Base-by-base conservation (phyloP, 805 yeast species). In the Saccharomycodes ludwigii region DNA sequence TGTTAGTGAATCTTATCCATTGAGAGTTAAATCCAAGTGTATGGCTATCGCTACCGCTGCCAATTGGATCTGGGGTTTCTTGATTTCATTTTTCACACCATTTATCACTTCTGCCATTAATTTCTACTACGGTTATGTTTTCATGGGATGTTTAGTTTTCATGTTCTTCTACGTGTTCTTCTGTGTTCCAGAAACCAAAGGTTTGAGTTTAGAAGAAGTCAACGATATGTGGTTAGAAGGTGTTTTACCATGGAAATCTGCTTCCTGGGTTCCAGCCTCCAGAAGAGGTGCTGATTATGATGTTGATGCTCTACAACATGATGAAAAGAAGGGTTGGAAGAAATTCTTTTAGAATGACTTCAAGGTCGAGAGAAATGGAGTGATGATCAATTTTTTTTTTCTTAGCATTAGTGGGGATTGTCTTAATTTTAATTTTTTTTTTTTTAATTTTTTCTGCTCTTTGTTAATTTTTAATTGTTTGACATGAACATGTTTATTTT, bases 131-230 rank as follows among this genome's bases (percentile, higher is more conserved):
- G 88, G 91, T 32, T 75, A 68, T 50, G 71, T 55, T 21, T 62
- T 63, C 48, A 54, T 69, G 40, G 78, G 77, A 2, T 71, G 77
- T 50, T 55, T 71, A 54, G 51, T 69, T 16, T 65, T 57, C 37
- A 52, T 65, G 12, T 44, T 77, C 50, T 59, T 76, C 51, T 81
- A 76, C 55, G 78, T 79, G 30, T 70, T 66, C 64, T 71, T 80
- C 63, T 66, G 65, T 44, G 71, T 81, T 39, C 73, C 73, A 47
- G 85, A 78, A 56, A 81, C 93, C 35, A 73, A 71, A 61, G 91
- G 88, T 42, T 68, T 79, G 47, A 66, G 77, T 30, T 67, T 81
- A 54, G 91, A 80, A 58, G 82, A 80, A 56, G 81, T 80, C 40
- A 84, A 80, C 53, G 75, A 68, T 44, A 55, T 73, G 58, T 64